Evolutionary conservation across 805 yeast species (phyloP), one percentile per base, ranked within the genome.

Genomic region (Yamadazyma phyllophila): DNA sequence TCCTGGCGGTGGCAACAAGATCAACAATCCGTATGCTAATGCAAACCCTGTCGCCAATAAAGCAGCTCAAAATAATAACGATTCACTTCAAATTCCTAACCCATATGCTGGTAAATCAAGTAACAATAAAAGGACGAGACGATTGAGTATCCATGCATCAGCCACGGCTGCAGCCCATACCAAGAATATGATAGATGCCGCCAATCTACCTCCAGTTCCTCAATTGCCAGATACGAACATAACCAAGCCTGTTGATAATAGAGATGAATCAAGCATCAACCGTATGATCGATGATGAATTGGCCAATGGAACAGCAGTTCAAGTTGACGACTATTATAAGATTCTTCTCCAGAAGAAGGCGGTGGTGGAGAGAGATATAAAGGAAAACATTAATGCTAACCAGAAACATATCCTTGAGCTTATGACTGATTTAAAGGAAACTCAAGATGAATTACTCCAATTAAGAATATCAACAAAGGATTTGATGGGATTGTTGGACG

Each of bases 301-400:
- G 49, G 68, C 80, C 9, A 77, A 80, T 50, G 88, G 89, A 1
- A 78, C 85, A 6, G 92, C 91, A 2, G 63, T 79, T 1, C 86
- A 83, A 49, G 84, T 88, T 29, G 90, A 86, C 54, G 80, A 78
- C 44, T 85, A 85, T 62, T 80, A 83, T 48, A 74, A 78, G 14
- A 76, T 74, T 43, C 66, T 87, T 51, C 56, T 63, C 1, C 66
- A 71, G 34, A 71, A 84, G 52, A 76, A 79, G 33, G 59, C 66
- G 2, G 60, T 74, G 36, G 77, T 85, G 33, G 77, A 77, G 14
- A 66, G 67, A 20, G 87, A 83, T 48, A 78, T 85, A 41, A 82
- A 82, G 54, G 62, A 62, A 26, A 77, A 77, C 43, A 77, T 86
- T 26, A 75, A 80, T 53, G 78, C 77, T 58, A 85, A 87, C 33